Percentiles rank a stretch among this genome's conserved stretches.
These are phyloP conservation scores for Agaricus sinodeliciosus DNA, from an alignment of 768 basidiomycete genomes.

Conservation along the genomic window DNA sequence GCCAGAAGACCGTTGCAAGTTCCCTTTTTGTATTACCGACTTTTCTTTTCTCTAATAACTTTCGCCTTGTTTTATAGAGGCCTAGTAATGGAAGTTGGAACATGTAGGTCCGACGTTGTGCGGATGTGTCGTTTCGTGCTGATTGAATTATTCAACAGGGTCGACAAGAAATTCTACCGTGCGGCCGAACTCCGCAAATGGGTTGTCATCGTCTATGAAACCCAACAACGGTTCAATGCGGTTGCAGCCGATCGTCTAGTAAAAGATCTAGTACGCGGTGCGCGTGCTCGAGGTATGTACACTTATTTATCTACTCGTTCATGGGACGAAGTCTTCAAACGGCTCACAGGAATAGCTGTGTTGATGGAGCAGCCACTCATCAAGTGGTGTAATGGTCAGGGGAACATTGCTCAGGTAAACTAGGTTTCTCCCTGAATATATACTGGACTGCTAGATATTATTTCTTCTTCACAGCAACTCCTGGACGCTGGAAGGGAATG, in stretches of 20 bases:
- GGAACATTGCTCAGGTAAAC: conserved; percentile 33
- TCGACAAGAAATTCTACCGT: conserved; percentile 61
- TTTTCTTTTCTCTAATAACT: neutral
- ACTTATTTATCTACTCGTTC: neutral
- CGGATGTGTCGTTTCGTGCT: neutral
- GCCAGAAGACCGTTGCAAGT: conserved; percentile 47
- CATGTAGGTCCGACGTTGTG: conserved; percentile 24
- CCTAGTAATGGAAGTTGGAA: conserved; percentile 70
- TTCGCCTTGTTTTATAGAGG: conserved; percentile 24
- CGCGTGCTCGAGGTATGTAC: conserved; percentile 49
- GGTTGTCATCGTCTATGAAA: conserved; percentile 63
- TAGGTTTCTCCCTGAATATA: too few relatives aligned
- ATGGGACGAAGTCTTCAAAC: conserved; percentile 32
- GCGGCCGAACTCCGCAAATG: conserved; percentile 49
- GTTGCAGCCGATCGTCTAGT: conserved; percentile 46
- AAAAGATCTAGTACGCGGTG: conserved; percentile 38
- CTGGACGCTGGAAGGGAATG: conserved; percentile 41
- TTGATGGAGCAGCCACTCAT: conserved; percentile 38
- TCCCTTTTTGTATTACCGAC: neutral
- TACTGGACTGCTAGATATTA: conserved; percentile 21
- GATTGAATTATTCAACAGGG: conserved; percentile 30
- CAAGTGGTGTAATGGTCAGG: conserved; percentile 53
- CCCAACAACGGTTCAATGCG: conserved; percentile 42
- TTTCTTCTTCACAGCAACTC: conserved; percentile 39
- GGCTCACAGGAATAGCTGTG: conserved; percentile 54